Base-by-base conservation (phyloP, 2,329 filamentous ascomycete genomes). In the Aspergillus neotritici region DNA sequence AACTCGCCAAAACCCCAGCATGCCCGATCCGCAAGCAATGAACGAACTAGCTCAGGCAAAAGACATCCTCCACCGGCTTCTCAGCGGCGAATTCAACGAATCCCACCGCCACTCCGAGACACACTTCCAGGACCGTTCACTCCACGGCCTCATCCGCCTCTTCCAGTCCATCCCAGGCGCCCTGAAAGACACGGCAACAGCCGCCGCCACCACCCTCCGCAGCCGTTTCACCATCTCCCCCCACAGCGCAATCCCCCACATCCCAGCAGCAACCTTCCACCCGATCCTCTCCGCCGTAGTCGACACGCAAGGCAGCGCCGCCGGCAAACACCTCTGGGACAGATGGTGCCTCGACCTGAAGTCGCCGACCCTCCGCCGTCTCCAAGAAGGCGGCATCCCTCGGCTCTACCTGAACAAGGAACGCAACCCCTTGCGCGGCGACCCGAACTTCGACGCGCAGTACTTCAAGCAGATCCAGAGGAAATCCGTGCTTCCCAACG, bases 251-350 rank as follows among this genome's bases (percentile, higher is more conserved):
- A 31, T 60, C 28, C 53, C 54, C 13, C 53, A 56, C 42, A 54
- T 71, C 21, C 58, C 66, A 10, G 53, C 66, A 0, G 55, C 58
- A 3, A 60, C 72, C 5, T 80, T 81, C 66, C 74, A 79, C 47
- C 53, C 57, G 13, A 48, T 80, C 5, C 72, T 85, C 5, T 65
- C 71, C 34, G 77, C 74, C n/a, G 65, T 81, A 7, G 71, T 77
- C 3, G 68, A 73, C 21, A 64, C 65, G 0, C 69, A 73, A 36
- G 75, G 74, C 41, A 74, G 70, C 44, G 43, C 49, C 8, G 65
- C 65, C 29, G 81, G 75, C 45, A 71, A 65, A 44, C 61, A 54
- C 4, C 51, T 80, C 29, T 74, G 76, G 43, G 57, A 72, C 8
- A 61, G 58, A 30, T 80, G 76, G 70, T 75, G 71, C 40, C 50